Base-by-base conservation (phyloP, 2,329 filamentous ascomycete genomes). In the Fusarium austroafricanum region DNA sequence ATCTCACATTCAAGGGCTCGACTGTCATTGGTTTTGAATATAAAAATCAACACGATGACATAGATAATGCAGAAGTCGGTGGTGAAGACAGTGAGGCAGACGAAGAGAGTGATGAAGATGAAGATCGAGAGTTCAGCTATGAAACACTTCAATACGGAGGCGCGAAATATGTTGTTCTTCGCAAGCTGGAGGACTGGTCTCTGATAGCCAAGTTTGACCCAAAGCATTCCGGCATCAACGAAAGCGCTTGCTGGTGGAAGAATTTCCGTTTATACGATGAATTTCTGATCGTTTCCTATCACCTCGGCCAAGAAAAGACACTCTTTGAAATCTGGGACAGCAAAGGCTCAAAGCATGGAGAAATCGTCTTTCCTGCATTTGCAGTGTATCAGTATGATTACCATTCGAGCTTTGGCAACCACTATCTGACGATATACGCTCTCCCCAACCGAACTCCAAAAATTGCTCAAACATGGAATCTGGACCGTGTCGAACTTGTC, bases 251-350 rank as follows among this genome's bases (percentile, higher is more conserved):
- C 9, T 7, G 4, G 4, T n/a, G 15, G 40, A 43, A 43, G 7
- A 14, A 5, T 10, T 39, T 21, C 28, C 28, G 28, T 9, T 17
- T 23, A 7, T 33, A 23, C 10, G 50, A 37, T 31, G 28, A 43
- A 29, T 28, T 46, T 20, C 17, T 58, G 26, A 28, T 57, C 28
- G 26, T 17, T 17, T 15, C 17, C 14, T 23, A 46, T 18, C 4
- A 14, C 5, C 6, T 26, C 6, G 23, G 15, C 17, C 4, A 38
- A 21, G 37, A 15, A 10, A 26, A 52, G 5, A 45, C n/a, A 10
- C 15, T 42, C 17, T 21, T 55, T 17, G 59, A 67, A 15, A n/a
- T 68, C 7, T 68, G 58, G 64, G 45, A 65, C 10, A 7, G 12
- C 3, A 20, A 60, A 26, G 64, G 37, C 17, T 23, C 17, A 12